These are phyloP conservation scores for Mycena capillaripes DNA, from an alignment of 768 basidiomycete genomes.

Conservation along the genomic window DNA sequence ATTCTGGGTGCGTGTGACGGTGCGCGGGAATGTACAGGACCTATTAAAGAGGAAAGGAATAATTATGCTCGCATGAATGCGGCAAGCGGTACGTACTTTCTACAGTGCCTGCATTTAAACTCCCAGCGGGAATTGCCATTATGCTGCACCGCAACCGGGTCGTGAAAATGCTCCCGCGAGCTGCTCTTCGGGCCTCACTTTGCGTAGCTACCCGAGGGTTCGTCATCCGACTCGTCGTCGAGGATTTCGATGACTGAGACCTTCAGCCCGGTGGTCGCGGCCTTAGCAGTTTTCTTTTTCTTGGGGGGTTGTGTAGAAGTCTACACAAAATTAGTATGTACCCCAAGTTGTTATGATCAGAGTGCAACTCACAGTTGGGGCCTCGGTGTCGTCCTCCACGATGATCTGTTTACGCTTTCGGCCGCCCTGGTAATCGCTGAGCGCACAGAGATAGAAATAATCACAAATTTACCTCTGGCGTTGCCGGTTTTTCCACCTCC, in stretches of 20 bases:
- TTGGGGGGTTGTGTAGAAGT: too few relatives aligned
- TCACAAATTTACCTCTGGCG: too few relatives aligned
- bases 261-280: not conserved
- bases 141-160: not conserved
- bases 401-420: too few relatives aligned
- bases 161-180: not conserved
- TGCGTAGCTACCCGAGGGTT: not conserved
- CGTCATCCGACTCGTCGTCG: constrained; percentile 1
- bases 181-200: not conserved
- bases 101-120: constrained; percentile 9
- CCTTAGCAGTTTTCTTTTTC: too few relatives aligned
- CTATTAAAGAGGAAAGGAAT: not conserved
- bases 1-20: not conserved
- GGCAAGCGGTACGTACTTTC: not conserved
- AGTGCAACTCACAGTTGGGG: too few relatives aligned
- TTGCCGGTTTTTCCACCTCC: too few relatives aligned
- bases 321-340: too few relatives aligned
- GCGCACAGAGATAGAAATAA: too few relatives aligned
- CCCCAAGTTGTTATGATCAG: too few relatives aligned
- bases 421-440: too few relatives aligned
- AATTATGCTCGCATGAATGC: not conserved
- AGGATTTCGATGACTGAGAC: constrained; percentile 6
- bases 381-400: too few relatives aligned
- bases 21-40: constrained; percentile 7
- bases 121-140: not conserved